Percentiles rank a stretch among this genome's conserved stretches.
phyloP scores from a whole-genome alignment of 2,329 filamentous ascomycete species.

The Aspergillus sp. region DNA sequence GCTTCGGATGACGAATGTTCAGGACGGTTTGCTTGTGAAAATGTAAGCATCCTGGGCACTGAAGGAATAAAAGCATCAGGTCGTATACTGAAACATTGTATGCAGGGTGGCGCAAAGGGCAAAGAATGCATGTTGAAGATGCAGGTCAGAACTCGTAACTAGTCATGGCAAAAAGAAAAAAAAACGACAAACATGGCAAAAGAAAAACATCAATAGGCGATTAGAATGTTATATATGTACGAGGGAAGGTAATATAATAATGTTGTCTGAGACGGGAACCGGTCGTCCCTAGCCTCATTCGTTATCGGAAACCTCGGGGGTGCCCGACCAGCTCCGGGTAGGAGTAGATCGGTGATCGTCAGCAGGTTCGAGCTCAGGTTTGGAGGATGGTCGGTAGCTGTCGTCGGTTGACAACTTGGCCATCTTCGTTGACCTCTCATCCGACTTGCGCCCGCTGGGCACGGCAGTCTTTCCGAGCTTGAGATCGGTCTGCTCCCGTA shows the following conservation, averaged over 20 bases:
- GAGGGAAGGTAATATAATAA: constrained; percentile 10
- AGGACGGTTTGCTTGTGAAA: neutral
- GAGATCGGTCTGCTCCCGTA: constrained; percentile 59
- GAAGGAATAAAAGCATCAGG: constrained; percentile 14
- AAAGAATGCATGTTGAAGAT: constrained; percentile 19
- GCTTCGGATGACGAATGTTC: neutral
- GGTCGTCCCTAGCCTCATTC: constrained; percentile 24
- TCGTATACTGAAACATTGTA: constrained; percentile 19
- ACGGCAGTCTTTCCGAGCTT: constrained; percentile 34
- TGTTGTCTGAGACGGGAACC: neutral
- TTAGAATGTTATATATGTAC: constrained; percentile 15
- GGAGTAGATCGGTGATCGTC: constrained; percentile 27
- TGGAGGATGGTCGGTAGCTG: constrained; percentile 32
- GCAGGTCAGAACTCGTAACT: constrained; percentile 26
- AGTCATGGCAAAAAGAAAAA: constrained; percentile 20
- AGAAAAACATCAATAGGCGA: constrained; percentile 6
- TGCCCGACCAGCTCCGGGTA: constrained; percentile 30
- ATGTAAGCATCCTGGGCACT: neutral
- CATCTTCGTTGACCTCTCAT: constrained; percentile 39
- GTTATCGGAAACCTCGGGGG: constrained; percentile 33
- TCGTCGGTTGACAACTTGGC: constrained; percentile 35
- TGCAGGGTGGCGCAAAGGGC: constrained; percentile 15
- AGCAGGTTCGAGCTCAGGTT: constrained; percentile 39
- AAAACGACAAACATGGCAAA: constrained; percentile 10
- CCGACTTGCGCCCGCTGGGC: constrained; percentile 23